phyloP scores from a whole-genome alignment of 1,139 yeast species.

The Blastobotrys niveus region DNA sequence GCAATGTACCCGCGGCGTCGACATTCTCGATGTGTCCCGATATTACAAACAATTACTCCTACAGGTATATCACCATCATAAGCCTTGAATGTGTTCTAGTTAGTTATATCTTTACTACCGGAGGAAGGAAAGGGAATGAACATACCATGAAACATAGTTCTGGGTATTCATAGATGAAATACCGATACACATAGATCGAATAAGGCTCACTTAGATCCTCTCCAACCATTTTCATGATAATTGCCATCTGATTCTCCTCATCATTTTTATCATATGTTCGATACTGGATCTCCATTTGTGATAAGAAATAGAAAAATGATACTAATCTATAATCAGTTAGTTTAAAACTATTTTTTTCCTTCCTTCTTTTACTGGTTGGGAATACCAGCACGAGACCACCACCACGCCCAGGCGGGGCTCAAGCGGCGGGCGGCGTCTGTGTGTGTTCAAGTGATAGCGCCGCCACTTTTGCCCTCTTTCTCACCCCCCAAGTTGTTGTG shows the following conservation, averaged over 20 bases:
- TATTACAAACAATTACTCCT: constrained; percentile 81
- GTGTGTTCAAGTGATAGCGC: too few relatives aligned
- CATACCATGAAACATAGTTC: constrained; percentile 49
- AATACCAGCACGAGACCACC: too few relatives aligned
- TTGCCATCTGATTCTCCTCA: constrained; percentile 30
- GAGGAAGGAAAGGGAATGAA: neutral
- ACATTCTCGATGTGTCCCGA: constrained; percentile 64
- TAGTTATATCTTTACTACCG: neutral
- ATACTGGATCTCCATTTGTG: constrained; percentile 22
- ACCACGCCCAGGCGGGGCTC: too few relatives aligned
- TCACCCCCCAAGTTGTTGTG: too few relatives aligned
- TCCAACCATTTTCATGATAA: constrained; percentile 45
- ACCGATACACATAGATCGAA: constrained; percentile 63
- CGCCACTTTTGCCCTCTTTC: too few relatives aligned
- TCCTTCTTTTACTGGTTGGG: too few relatives aligned
- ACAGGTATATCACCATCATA: constrained; percentile 40
- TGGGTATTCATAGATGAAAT: constrained; percentile 67
- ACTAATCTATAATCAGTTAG: too few relatives aligned
- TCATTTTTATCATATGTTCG: constrained; percentile 30
- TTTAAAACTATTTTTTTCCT: too few relatives aligned
- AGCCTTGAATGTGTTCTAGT: constrained; percentile 20
- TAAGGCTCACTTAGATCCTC: constrained; percentile 67
- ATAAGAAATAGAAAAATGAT: too few relatives aligned
- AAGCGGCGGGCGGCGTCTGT: too few relatives aligned
- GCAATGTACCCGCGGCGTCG: constrained; percentile 87